Evolutionary conservation across 345 rosid species (phyloP), one percentile per base, ranked within the genome.

Genomic region (Salix koriyanagi): DNA sequence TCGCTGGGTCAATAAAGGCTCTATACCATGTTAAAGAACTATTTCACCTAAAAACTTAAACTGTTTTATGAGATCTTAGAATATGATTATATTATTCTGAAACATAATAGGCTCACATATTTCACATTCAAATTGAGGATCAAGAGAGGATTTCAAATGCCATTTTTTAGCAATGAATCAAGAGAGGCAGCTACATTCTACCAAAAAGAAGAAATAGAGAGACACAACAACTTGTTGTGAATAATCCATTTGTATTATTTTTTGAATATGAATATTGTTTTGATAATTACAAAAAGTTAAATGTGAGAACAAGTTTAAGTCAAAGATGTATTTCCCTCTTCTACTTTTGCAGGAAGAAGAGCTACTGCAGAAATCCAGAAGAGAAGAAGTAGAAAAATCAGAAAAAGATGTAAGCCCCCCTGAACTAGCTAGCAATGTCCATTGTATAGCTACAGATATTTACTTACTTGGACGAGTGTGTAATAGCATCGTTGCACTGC

Each of bases 271-370:
- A 56, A 56, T n/a, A 56, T n/a, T 56, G 61, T 8, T n/a, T 10
- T n/a, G 61, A 56, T 0, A 10, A 56, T 23, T 23, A n/a, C n/a
- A 23, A 56, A 25, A 56, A 21, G 8, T 56, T 10, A n/a, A 56
- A 56, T 2, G 61, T 56, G 61, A 26, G 61, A 56, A 56, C 10
- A 56, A 7, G 61, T n/a, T 9, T 8, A 56, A n/a, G n/a, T 56
- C 25, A 7, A 26, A 21, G n/a, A 28, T 48, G 11, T 26, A 7
- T 14, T 30, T 41, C 8, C 28, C 46, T n/a, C 65, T 34, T 48
- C 21, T 60, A 37, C 56, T 75, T 58, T 62, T 70, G 67, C 88
- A 87, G 88, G 88, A 85, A 80, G 84, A 80, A 26, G 88, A 84
- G 14, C 82, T 5, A 36, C 37, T 77, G 37, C 83, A 83, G 41